Conservation (phyloP, 306 rosid species). For the Acacia crassicarpa region DNA sequence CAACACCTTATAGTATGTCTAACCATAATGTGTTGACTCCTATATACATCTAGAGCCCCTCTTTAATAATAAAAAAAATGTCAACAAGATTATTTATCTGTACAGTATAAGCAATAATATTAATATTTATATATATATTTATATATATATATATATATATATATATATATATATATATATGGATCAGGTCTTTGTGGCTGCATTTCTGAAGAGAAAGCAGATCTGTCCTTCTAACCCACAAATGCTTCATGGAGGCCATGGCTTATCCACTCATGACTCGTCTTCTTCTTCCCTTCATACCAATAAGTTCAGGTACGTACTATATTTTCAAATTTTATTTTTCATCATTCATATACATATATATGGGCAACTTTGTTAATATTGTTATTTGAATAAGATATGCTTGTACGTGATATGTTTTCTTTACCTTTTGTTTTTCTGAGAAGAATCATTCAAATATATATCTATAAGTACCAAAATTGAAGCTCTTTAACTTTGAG, state of each 20-base stretch:
- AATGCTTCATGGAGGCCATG: slow-evolving; percentile 62
- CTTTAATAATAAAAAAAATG: neutral
- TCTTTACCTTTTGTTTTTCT: neutral
- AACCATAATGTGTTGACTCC: slow-evolving; percentile 1
- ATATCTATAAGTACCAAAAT: neutral
- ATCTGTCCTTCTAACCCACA: slow-evolving; percentile 60
- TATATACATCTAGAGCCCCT: neutral
- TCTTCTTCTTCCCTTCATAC: slow-evolving; percentile 30
- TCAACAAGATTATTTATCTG: neutral
- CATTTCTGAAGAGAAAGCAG: slow-evolving; percentile 72
- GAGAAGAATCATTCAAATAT: neutral
- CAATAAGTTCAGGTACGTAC: slow-evolving; percentile 62
- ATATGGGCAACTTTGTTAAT: neutral
- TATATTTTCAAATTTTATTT: neutral
- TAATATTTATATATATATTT: neutral
- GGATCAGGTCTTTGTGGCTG: slow-evolving; percentile 87
- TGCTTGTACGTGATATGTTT: neutral
- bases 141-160: neutral
- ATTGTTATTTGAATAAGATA: neutral
- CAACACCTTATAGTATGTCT: neutral
- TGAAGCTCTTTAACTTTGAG: too few relatives aligned
- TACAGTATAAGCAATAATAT: neutral
- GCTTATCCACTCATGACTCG: neutral
- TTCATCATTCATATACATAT: neutral
- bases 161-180: neutral